Percentiles rank a stretch among this genome's conserved stretches.
Evolutionary conservation across 208 protist genomes (phyloP).

Genomic region (Leishmania tropica): DNA sequence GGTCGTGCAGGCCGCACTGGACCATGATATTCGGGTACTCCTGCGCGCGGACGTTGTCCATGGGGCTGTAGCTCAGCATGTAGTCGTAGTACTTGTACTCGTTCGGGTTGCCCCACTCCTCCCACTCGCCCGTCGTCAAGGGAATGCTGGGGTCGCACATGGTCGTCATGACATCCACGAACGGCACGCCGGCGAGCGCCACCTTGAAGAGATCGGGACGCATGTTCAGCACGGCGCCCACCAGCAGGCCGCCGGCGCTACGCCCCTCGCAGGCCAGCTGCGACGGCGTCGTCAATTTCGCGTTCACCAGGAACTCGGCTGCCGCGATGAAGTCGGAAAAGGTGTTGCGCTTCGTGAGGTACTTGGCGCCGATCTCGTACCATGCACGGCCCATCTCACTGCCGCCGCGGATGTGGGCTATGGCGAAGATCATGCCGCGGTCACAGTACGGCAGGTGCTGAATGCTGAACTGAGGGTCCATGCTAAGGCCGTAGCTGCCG

Average conservation of each 20-base stretch:
- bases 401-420: constrained; percentile 93
- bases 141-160: constrained; percentile 94
- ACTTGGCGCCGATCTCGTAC: constrained; percentile 93
- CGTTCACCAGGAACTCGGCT: constrained; percentile 86
- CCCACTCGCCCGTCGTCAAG: constrained; percentile 91
- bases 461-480: constrained; percentile 87
- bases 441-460: constrained; percentile 84
- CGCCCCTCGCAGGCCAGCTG: constrained; percentile 90
- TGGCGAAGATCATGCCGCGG: constrained; percentile 89
- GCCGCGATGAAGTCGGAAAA: constrained; percentile 93
- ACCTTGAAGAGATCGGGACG: constrained; percentile 87
- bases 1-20: constrained; percentile 86
- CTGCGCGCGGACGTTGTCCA: constrained; percentile 92
- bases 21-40: constrained; percentile 86
- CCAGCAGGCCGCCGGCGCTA: constrained; percentile 93
- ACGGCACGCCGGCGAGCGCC: constrained; percentile 90
- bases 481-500: constrained; percentile 88
- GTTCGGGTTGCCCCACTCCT: constrained; percentile 96
- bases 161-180: constrained; percentile 95
- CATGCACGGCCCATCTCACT: constrained; percentile 91
- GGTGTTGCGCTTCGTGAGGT: constrained; percentile 93
- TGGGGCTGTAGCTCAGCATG: constrained; percentile 94
- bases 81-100: constrained; percentile 94
- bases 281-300: constrained; percentile 58
- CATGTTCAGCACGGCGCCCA: constrained; percentile 94